A percentile compares a stretch with the other conserved stretches of the same genome.
These are phyloP conservation scores for Stentor coeruleus DNA, from an alignment of 73 alveolate genomes.

Conservation along the genomic window DNA sequence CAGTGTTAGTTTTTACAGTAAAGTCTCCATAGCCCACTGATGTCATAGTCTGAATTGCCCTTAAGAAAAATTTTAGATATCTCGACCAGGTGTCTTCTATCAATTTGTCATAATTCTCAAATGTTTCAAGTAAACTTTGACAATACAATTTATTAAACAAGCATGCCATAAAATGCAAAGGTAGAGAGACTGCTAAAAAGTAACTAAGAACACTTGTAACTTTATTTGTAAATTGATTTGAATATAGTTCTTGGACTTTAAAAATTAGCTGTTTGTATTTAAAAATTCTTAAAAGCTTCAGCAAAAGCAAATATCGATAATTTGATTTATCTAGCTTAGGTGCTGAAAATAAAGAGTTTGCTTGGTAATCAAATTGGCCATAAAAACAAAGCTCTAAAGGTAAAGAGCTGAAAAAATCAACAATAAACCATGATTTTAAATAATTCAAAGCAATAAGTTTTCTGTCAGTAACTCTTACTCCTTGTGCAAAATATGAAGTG, in stretches of 20 bases:
- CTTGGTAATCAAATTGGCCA: neutral
- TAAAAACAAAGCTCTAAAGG: neutral
- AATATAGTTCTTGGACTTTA: neutral
- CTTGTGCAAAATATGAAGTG: neutral
- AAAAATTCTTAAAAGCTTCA: neutral
- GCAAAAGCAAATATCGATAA: neutral
- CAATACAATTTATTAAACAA: neutral
- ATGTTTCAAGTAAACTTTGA: no score
- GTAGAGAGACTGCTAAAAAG: neutral
- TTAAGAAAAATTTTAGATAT: no score
- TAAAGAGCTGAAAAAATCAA: neutral
- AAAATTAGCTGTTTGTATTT: no score
- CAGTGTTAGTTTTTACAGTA: neutral
- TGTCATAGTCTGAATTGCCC: neutral
- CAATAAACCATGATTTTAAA: neutral
- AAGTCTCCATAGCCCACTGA: slow-evolving; percentile 18
- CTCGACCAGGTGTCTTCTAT: neutral
- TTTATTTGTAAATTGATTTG: neutral
- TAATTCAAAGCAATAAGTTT: neutral
- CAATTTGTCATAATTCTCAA: neutral
- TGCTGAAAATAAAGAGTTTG: neutral
- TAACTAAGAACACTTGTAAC: no score
- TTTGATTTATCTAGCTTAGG: no score
- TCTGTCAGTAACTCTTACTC: neutral
- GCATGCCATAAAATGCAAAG: neutral